A percentile compares a stretch with the other conserved stretches of the same genome.
Conservation (phyloP, 2,329 filamentous ascomycete genomes). For the Daldinia sp. region DNA sequence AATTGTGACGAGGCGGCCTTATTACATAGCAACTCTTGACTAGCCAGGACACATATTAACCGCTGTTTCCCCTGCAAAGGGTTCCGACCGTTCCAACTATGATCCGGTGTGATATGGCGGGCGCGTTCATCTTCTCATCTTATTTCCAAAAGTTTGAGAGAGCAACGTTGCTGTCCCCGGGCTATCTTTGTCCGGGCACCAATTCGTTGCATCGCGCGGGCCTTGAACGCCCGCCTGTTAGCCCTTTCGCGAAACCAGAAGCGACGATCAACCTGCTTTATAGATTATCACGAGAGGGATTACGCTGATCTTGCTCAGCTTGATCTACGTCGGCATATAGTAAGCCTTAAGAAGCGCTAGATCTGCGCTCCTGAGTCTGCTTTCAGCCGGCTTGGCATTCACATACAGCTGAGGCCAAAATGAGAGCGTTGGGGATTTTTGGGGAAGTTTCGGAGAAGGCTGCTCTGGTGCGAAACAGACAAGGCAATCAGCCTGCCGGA, state of each 20-base stretch:
- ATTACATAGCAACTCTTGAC: not conserved
- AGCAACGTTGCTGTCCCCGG: conserved; percentile 19
- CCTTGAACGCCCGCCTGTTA: conserved; percentile 22
- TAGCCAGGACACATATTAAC: not conserved
- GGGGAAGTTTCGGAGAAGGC: not conserved
- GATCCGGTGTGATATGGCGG: not conserved
- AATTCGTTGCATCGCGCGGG: conserved; percentile 18
- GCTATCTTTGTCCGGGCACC: conserved; percentile 12
- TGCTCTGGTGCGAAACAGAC: not conserved
- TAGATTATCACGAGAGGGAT: conserved; percentile 16
- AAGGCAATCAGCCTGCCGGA: conserved; percentile 3
- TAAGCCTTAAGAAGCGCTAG: conserved; percentile 7
- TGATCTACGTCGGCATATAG: conserved; percentile 21
- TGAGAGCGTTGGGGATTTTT: conserved; percentile 3
- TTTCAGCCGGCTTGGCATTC: conserved; percentile 38
- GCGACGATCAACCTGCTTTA: conserved; percentile 30
- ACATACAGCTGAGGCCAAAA: conserved; percentile 14
- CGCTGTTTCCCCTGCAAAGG: not conserved
- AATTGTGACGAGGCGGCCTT: not conserved
- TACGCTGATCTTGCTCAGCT: conserved; percentile 30
- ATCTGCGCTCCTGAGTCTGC: conserved; percentile 14
- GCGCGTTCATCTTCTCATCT: not conserved
- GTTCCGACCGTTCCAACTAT: not conserved
- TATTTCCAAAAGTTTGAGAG: not conserved
- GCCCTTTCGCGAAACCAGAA: conserved; percentile 12